phyloP scores from a whole-genome alignment of 2,329 filamentous ascomycete genomes.

The Aspergillus sojae region DNA sequence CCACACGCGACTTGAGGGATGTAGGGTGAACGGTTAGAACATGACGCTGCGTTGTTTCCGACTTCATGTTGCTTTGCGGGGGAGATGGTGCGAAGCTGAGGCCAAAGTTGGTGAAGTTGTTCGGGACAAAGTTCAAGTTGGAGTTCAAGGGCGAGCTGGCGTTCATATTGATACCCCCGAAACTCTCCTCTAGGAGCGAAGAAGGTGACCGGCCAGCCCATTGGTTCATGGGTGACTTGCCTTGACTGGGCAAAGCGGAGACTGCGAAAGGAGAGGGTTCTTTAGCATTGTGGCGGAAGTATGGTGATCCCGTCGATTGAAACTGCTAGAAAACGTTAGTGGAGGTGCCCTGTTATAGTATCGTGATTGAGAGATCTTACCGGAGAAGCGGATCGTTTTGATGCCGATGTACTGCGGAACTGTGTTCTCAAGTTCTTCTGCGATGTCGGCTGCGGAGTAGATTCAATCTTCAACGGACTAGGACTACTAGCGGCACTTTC shows the following conservation, averaged over 20 bases:
- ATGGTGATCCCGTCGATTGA: conserved; percentile 29
- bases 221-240: conserved; percentile 36
- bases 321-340: conserved; percentile 19
- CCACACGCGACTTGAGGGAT: conserved; percentile 83
- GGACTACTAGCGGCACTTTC: conserved; percentile 52
- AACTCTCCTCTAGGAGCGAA: conserved; percentile 48
- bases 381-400: conserved; percentile 29
- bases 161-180: conserved; percentile 50
- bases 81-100: conserved; percentile 39
- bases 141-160: conserved; percentile 45
- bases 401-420: conserved; percentile 29
- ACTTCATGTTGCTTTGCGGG: conserved; percentile 29
- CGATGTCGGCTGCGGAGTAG: conserved; percentile 25
- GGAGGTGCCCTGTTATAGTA: neutral
- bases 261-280: conserved; percentile 42
- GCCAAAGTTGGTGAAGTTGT: conserved; percentile 37
- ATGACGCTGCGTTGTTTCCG: conserved; percentile 40
- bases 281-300: conserved; percentile 38
- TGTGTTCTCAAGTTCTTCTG: conserved; percentile 30
- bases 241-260: conserved; percentile 32
- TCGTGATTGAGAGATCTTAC: conserved; percentile 25
- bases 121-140: conserved; percentile 39
- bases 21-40: conserved; percentile 66
- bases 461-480: conserved; percentile 41
- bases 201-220: conserved; percentile 48